Conservation (phyloP, 2,329 filamentous ascomycete species). For the Colletotrichum cereale region DNA sequence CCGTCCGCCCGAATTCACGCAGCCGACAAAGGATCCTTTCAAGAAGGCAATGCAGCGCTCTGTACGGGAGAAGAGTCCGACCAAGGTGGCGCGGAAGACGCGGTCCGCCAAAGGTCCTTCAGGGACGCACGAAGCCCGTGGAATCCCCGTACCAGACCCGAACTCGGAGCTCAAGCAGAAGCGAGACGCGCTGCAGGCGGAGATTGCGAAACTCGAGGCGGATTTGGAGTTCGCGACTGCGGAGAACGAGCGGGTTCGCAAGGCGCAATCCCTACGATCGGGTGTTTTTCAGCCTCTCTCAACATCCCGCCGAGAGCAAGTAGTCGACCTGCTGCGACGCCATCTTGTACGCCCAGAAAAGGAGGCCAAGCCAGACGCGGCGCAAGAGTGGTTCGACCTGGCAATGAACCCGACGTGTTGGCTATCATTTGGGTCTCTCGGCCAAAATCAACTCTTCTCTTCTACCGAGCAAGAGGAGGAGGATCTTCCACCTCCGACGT, state of each 20-base stretch:
- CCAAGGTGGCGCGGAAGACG: constrained; percentile 5
- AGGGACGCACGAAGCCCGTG: constrained; percentile 55
- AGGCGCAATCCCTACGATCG: constrained; percentile 54
- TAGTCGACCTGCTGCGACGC: constrained; percentile 57
- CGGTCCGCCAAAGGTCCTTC: constrained; percentile 12
- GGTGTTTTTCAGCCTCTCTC: constrained; percentile 46
- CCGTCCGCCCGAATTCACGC: constrained; percentile 43
- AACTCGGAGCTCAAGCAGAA: constrained; percentile 63
- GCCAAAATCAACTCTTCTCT: constrained; percentile 43
- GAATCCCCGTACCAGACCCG: constrained; percentile 56
- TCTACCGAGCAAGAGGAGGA: constrained; percentile 47
- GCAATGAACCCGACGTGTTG: constrained; percentile 65
- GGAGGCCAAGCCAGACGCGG: constrained; percentile 46
- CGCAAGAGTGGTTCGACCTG: constrained; percentile 59
- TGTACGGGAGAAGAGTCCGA: constrained; percentile 14
- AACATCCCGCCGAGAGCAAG: constrained; percentile 50
- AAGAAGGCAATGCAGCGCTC: constrained; percentile 39
- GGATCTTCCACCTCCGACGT: constrained; percentile 59
- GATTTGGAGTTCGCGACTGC: constrained; percentile 69
- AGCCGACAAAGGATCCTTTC: constrained; percentile 26
- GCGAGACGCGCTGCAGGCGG: constrained; percentile 65
- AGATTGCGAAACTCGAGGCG: constrained; percentile 67
- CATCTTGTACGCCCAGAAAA: constrained; percentile 55
- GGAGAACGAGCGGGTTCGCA: constrained; percentile 69
- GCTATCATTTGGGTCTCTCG: constrained; percentile 62